Base-by-base conservation (phyloP, 805 yeast species). In the Wickerhamiella occidentalis region DNA sequence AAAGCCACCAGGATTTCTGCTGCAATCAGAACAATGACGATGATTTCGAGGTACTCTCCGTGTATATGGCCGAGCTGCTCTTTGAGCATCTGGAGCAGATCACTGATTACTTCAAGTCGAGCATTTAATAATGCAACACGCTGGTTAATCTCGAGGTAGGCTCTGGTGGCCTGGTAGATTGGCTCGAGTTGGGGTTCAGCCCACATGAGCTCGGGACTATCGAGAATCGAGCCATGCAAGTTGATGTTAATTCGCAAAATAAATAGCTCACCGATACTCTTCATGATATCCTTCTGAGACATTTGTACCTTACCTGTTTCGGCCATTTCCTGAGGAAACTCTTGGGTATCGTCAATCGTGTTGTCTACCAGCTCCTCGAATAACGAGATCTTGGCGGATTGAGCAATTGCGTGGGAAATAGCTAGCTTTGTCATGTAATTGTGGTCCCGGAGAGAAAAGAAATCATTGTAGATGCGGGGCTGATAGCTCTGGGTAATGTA, bases 141-240 rank as follows among this genome's bases (percentile, higher is more conserved):
- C 66, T 90, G 97, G 62, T 88, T 88, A 58, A 92, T 92, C 61
- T 92, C 98, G 54, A 92, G 66, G 64, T 90, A 90, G 0, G 96
- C 96, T 63, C 97, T 77, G 2, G 95, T 87, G 0, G 97, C 96
- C 64, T 88, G 96, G 66, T 92, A 92, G 48, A 90, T 87, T 1
- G 98, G 98, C 63, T 92, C 98, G 53, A 92, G 71, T 61, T 88
- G 96, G 1, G 98, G 98, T 64, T 92, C 97, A 0, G 96, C 79
- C 98, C 98, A 92, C 96, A 92, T 87, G 51, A 92, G 76, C 64
- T 92, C 98, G 1, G 98, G 98, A 1, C 95, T 85, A 64, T 92
- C 98, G 53, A 92, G 70, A 23, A 92, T 94, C 15, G 72, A 68
- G 17, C 74, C 74, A 47, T 69, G 74, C 50, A 69, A 54, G 50